Evolutionary conservation across 805 yeast genomes (phyloP).

Genomic region (Huiozyma sinensis): DNA sequence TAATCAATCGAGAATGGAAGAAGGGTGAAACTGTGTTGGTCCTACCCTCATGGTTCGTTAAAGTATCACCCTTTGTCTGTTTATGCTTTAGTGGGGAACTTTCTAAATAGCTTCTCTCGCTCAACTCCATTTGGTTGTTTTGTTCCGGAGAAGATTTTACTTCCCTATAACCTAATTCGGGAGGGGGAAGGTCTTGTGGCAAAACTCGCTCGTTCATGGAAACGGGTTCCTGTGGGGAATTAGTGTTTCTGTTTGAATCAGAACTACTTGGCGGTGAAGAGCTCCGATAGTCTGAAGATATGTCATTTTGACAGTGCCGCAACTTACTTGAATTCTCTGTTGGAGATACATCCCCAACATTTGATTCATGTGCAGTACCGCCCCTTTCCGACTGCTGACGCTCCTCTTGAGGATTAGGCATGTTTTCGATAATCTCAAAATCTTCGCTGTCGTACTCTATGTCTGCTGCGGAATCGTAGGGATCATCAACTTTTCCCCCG

Average conservation of each 20-base stretch:
- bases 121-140: neutral
- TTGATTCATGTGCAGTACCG: neutral
- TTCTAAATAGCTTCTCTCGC: conserved; percentile 6
- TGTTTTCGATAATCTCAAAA: conserved; percentile 24
- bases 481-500: conserved; percentile 4
- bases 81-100: conserved; percentile 9
- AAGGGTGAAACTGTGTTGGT: too few species aligned
- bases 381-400: neutral
- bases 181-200: too few species aligned
- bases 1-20: too few species aligned
- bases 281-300: conserved; percentile 1
- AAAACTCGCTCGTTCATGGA: too few species aligned
- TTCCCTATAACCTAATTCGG: too few species aligned
- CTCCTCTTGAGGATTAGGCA: conserved; percentile 1
- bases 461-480: conserved; percentile 4
- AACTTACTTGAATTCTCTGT: neutral
- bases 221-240: too few species aligned
- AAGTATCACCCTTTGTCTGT: too few species aligned
- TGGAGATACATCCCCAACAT: neutral
- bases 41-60: too few species aligned
- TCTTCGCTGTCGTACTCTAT: conserved; percentile 17
- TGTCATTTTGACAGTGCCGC: neutral
- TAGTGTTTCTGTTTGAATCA: too few species aligned
- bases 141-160: neutral
- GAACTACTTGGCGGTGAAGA: neutral